phyloP scores from a whole-genome alignment of 2,329 filamentous ascomycete genomes.

The Trichoderma breve region DNA sequence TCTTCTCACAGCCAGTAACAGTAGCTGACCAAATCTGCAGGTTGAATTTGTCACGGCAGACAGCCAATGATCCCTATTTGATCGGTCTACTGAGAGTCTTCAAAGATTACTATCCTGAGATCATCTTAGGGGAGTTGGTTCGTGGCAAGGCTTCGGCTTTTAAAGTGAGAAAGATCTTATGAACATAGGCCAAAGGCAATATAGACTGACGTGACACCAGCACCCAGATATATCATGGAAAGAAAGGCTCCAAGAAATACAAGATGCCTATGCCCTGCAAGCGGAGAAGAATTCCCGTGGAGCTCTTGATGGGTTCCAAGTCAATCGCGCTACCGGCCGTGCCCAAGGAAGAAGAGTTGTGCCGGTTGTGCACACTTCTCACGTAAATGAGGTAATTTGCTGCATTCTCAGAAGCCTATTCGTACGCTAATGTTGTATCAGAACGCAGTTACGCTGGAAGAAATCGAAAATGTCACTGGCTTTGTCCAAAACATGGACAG shows the following conservation, averaged over 20 bases:
- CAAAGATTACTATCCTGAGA: slow-evolving; percentile 88
- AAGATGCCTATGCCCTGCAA: slow-evolving; percentile 54
- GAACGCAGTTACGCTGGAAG: slow-evolving; percentile 68
- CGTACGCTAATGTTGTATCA: slow-evolving; percentile 31
- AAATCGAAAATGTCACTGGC: slow-evolving; percentile 67
- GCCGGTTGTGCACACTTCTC: slow-evolving; percentile 70
- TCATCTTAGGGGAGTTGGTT: slow-evolving; percentile 70
- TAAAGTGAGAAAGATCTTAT: slow-evolving; percentile 43
- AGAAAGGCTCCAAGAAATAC: slow-evolving; percentile 64
- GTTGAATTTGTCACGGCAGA: slow-evolving; percentile 56
- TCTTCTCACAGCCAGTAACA: neutral
- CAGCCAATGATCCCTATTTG: slow-evolving; percentile 70
- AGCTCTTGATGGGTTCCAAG: slow-evolving; percentile 57
- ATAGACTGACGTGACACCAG: slow-evolving; percentile 36
- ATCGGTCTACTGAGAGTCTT: slow-evolving; percentile 76
- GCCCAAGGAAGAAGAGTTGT: slow-evolving; percentile 43
- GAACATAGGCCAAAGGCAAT: no score
- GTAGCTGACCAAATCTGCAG: slow-evolving; percentile 34
- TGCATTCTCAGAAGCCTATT: neutral
- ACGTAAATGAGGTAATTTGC: slow-evolving; percentile 61
- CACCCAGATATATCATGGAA: slow-evolving; percentile 78
- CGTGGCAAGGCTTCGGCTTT: slow-evolving; percentile 61
- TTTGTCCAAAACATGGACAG: slow-evolving; percentile 73
- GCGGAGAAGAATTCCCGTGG: slow-evolving; percentile 38
- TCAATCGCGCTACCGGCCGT: slow-evolving; percentile 48